Evolutionary conservation across 441 rosid genomes (phyloP).

Genomic region (Omphalea diandra): DNA sequence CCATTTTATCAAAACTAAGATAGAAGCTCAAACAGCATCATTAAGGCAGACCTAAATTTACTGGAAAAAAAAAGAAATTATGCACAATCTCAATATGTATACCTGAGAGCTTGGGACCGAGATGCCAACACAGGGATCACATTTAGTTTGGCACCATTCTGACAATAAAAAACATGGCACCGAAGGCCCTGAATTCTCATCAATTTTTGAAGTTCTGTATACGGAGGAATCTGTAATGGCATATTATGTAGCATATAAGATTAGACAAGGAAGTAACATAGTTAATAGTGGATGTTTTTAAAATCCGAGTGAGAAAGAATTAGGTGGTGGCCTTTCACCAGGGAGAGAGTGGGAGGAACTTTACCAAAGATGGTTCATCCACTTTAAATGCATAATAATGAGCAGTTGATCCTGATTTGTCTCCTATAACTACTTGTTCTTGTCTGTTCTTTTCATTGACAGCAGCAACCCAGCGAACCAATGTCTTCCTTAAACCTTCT

Average conservation of each 20-base stretch:
- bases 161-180: constrained; percentile 68
- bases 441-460: constrained; percentile 48
- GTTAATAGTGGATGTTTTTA: not conserved
- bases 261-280: not conserved
- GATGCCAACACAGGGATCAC: constrained; percentile 83
- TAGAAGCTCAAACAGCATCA: no score
- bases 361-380: constrained; percentile 57
- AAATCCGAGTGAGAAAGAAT: not conserved
- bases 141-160: constrained; percentile 57
- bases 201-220: constrained; percentile 62
- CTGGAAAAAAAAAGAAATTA: not conserved
- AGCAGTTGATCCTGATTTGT: constrained; percentile 49
- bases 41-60: not conserved
- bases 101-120: constrained; percentile 85
- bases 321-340: not conserved
- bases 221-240: constrained; percentile 56
- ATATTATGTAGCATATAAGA: not conserved
- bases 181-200: constrained; percentile 85
- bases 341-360: not conserved
- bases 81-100: not conserved
- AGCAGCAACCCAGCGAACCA: constrained; percentile 78
- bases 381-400: constrained; percentile 68
- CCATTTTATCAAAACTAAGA: no score
- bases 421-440: constrained; percentile 51
- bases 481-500: constrained; percentile 84